Evolutionary conservation across 192 early-diverging fungal species (phyloP).

Genomic region (Geranomyces michiganensis): DNA sequence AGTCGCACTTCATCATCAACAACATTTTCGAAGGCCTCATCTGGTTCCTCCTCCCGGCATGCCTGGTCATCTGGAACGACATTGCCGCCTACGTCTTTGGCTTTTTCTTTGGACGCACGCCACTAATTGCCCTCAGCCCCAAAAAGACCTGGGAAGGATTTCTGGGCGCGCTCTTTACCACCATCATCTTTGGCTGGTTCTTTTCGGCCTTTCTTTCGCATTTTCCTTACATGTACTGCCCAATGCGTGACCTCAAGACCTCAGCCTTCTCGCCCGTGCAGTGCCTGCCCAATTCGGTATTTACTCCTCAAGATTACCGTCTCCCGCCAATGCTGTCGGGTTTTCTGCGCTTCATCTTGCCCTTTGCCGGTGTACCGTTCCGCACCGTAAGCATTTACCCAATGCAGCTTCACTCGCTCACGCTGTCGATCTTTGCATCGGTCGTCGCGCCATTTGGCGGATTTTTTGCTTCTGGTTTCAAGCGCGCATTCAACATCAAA

Average conservation of each 20-base stretch:
- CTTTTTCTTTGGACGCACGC: conserved; percentile 91
- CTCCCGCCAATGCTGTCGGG: conserved; percentile 40
- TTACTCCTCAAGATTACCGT: conserved; percentile 52
- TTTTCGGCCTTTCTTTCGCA: conserved; percentile 54
- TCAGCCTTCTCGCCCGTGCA: conserved; percentile 46
- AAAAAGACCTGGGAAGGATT: conserved; percentile 99
- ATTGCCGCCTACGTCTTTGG: conserved; percentile 95
- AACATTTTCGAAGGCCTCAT: conserved; percentile 98
- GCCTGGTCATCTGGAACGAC: conserved; percentile 93
- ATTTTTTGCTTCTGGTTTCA: conserved; percentile 96
- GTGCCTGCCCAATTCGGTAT: conserved; percentile 68
- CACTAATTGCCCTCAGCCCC: conserved; percentile 90
- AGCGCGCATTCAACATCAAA: conserved; percentile 96
- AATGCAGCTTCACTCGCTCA: conserved; percentile 84
- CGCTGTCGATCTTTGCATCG: conserved; percentile 89
- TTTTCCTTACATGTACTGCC: conserved; percentile 70
- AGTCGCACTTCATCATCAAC: conserved; percentile 95
- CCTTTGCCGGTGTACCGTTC: conserved; percentile 37
- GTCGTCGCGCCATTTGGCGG: conserved; percentile 97
- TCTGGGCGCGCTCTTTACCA: conserved; percentile 83
- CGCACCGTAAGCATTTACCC: conserved; percentile 73
- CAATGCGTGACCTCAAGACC: conserved; percentile 61
- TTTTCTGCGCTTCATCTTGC: conserved; percentile 25
- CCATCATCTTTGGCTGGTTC: conserved; percentile 85
- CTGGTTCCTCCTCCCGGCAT: conserved; percentile 92